Base-by-base conservation (phyloP, 2,329 filamentous ascomycete genomes). In the Zymoseptoria passerinii region DNA sequence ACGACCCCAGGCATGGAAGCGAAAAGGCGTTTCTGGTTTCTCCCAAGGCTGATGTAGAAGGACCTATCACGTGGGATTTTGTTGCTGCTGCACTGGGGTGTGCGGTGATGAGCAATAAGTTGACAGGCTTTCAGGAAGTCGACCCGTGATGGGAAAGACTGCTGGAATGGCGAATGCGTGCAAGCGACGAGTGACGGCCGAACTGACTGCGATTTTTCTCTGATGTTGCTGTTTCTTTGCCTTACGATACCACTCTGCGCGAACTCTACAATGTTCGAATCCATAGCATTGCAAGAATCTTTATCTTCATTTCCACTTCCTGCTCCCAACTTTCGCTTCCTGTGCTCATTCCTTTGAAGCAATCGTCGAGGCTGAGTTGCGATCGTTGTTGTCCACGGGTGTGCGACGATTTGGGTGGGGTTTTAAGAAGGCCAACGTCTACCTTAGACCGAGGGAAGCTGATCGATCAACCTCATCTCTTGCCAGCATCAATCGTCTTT, bases 81-180 rank as follows among this genome's bases (percentile, higher is more conserved):
- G 59, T 68, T 28, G 60, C 63, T 3, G 54, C 53, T 27, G 65
- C 63, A 3, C 40, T 68, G 48, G 67, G 67, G 7, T 60, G 63
- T 59, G 59, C 55, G 35, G 65, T 68, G 2, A 40, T 49, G 29
- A 50, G 40, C 23, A 63, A 66, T 49, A 53, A 58, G 9, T 23
- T 52, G 6, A 48, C 59, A 54, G 57, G 50, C 13, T 44, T 44
- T 13, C 13, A 44, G 35, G 35, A 16, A 16, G 35, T 16, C 16
- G 35, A n/a, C 16, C 35, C 35, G 16, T 44, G 35, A 44, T 44
- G 35, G 16, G n/a, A 16, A 44, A 6, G 1, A n/a, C 7, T 0
- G 7, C 35, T 44, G 35, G 3, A 44, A 44, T 44, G 35, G 35
- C 16, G 35, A 23, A 23, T n/a, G 35, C 2, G n/a, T 44, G 35